Percentiles rank a stretch among this genome's conserved stretches.
These are phyloP conservation scores for Glebionis coronaria DNA, from an alignment of 129 eudicot species.

Conservation along the genomic window DNA sequence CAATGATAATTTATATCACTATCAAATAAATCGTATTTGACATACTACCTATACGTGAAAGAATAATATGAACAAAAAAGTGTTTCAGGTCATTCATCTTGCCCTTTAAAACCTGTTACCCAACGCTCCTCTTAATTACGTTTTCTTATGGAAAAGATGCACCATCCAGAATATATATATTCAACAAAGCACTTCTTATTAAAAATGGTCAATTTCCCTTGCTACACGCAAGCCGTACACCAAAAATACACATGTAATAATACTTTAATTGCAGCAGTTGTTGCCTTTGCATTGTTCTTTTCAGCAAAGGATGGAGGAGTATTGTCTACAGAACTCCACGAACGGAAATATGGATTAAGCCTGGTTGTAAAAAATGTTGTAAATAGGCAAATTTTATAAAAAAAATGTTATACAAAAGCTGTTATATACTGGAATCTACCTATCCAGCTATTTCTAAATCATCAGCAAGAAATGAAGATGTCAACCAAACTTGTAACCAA, in stretches of 20 bases:
- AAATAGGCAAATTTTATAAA: not conserved
- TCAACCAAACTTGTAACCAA: too few relatives aligned
- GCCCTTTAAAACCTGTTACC: too few relatives aligned
- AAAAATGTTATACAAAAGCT: not conserved
- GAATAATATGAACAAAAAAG: too few relatives aligned
- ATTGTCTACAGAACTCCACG: constrained; percentile 53
- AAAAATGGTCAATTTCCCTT: not conserved
- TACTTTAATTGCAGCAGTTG: constrained; percentile 68
- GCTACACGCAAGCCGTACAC: not conserved
- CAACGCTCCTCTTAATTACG: too few relatives aligned
- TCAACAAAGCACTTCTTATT: not conserved
- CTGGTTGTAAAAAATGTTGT: not conserved
- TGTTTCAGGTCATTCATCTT: too few relatives aligned
- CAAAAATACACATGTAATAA: constrained; percentile 64
- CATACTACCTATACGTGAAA: too few relatives aligned
- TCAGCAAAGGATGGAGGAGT: constrained; percentile 91
- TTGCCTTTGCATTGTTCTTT: constrained; percentile 77
- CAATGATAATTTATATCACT: too few relatives aligned
- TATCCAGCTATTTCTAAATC: too few relatives aligned
- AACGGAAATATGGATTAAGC: not conserved
- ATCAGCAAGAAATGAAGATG: too few relatives aligned
- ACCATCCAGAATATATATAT: not conserved
- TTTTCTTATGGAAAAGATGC: too few relatives aligned
- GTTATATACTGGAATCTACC: too few relatives aligned
- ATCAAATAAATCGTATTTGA: too few relatives aligned